phyloP scores from a whole-genome alignment of 441 rosid species.

The Capsella rubella region DNA sequence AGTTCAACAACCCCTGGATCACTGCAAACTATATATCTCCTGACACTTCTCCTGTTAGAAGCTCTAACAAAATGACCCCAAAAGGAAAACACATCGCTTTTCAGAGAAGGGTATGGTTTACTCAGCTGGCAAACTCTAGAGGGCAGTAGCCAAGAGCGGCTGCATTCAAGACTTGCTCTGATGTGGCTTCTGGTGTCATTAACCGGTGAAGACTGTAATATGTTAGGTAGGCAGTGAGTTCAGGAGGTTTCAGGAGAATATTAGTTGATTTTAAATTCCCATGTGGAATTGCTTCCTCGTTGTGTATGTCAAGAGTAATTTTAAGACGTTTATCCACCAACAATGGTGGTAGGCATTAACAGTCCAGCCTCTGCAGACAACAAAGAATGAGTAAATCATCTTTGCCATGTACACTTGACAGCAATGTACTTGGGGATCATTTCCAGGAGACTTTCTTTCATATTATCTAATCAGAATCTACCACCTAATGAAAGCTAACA shows the following conservation, averaged over 20 bases:
- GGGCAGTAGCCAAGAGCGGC: conserved; percentile 78
- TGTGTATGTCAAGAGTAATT: too few species aligned
- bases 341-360: conserved; percentile 54
- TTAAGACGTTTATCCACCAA: too few species aligned
- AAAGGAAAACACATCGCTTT: conserved; percentile 74
- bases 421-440: too few species aligned
- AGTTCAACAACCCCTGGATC: conserved; percentile 66
- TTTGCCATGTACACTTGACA: neutral
- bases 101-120: conserved; percentile 70
- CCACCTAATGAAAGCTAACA: too few species aligned
- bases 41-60: conserved; percentile 60
- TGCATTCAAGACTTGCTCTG: conserved; percentile 74
- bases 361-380: conserved; percentile 54
- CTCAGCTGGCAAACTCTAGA: conserved; percentile 74
- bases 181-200: conserved; percentile 67
- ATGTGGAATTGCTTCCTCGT: conserved; percentile 72
- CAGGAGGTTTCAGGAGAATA: conserved; percentile 55
- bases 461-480: too few species aligned
- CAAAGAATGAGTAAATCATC: conserved; percentile 14
- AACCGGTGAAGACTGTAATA: conserved; percentile 76
- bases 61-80: conserved; percentile 69
- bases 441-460: too few species aligned
- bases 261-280: conserved; percentile 79
- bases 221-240: conserved; percentile 55
- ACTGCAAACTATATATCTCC: conserved; percentile 61